Evolutionary conservation across 129 eudicot species (phyloP).

Genomic region (Artemisia argyi): DNA sequence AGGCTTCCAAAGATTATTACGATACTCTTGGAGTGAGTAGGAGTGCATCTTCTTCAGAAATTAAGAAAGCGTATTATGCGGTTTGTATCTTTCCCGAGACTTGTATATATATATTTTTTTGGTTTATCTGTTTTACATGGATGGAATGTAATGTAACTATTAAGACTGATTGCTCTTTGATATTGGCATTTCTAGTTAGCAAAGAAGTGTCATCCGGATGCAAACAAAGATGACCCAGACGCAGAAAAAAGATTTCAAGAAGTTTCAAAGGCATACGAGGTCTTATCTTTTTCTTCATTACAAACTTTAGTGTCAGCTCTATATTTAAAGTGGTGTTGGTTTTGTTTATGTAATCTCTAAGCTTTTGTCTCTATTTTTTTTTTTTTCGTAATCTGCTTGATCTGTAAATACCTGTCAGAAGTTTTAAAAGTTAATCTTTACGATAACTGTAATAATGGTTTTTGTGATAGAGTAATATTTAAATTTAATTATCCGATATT

Average conservation of each 20-base stretch:
- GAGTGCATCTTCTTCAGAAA: conserved; percentile 49
- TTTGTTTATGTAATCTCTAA: not conserved
- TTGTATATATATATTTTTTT: not conserved
- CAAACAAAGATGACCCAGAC: conserved; percentile 78
- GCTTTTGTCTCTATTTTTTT: not conserved
- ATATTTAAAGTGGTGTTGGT: not conserved
- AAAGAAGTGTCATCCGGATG: conserved; percentile 79
- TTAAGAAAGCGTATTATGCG: conserved; percentile 64
- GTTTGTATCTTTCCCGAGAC: conserved; percentile 27
- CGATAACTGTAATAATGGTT: not conserved
- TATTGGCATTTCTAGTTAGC: conserved; percentile 53
- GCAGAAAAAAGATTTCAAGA: conserved; percentile 71
- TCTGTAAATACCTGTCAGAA: not conserved
- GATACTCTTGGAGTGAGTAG: conserved; percentile 49
- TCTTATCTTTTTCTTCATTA: conserved; percentile 6
- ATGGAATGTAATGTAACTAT: not conserved
- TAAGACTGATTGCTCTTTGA: not conserved
- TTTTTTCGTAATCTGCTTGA: not conserved
- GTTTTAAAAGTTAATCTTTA: not conserved
- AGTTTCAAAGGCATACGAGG: conserved; percentile 82
- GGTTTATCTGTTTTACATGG: not conserved
- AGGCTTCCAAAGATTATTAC: conserved; percentile 49
- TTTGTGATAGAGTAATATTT: not conserved
- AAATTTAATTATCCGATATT: not conserved
- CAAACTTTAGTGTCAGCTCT: not conserved